Base-by-base conservation (phyloP, 2,329 filamentous ascomycete species). In the Clonostachys byssicola region DNA sequence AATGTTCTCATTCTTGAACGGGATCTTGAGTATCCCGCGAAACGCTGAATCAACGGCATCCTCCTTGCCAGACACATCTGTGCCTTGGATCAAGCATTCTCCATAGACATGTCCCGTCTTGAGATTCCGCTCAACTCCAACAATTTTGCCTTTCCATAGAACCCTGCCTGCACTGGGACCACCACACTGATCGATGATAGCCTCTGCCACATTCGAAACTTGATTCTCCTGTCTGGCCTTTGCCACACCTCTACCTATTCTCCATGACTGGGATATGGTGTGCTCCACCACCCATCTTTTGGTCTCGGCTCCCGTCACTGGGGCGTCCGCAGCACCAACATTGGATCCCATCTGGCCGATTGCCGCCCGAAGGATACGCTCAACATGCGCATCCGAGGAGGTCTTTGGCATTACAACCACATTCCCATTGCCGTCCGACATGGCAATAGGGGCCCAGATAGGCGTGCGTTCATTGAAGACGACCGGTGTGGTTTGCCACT, bases 1-100 rank as follows among this genome's bases (percentile, higher is more conserved):
- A 41, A 88, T 84, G 55, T 88, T 88, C 58, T 89, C 84, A 60
- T 88, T 88, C 65, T 87, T 87, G 69, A 88, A 88, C 0, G 84
- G 83, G 43, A 88, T 83, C 57, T 79, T 83, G 58, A 86, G 64
- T 33, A 63, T 53, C 1, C 80, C 80, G 40, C 57, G 49, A 59
- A 75, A 66, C 34, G 62, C 55, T 7, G 51, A 47, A 3, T 46
- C 41, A 6, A 45, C 23, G 12, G 49, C 46, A 3, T 47, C 45
- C 6, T 56, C 53, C 23, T 61, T 59, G 5, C 67, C 63, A 46
- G 62, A 54, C 47, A 70, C 52, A 18, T 76, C 72, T 17, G 66
- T 64, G 4, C 73, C 73, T 48, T 80, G 71, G 45, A 85, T 77
- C 18, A 75, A 71, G 50, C 79, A 76, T 56, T 81, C 78, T 10